Evolutionary conservation across 169 alveolate genomes (phyloP), one percentile per base, ranked within the genome.

Genomic region (Plasmodium vivax): DNA sequence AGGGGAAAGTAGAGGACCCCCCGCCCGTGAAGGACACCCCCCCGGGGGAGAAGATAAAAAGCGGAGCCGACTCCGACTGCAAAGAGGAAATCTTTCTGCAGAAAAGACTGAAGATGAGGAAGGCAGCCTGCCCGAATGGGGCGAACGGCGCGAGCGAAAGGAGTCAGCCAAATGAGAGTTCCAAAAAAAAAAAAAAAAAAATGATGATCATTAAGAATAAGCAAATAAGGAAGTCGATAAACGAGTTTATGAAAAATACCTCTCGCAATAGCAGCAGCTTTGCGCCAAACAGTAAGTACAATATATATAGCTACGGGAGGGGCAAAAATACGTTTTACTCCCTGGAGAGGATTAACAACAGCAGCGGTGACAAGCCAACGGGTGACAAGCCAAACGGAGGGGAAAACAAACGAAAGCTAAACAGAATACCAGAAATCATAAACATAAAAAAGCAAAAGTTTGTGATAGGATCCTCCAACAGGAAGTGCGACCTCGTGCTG

Each of bases 401-500:
- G 34, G 85, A 87, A 75, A 75, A 87, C 77, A 87, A 75, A 56
- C 34, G 56, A 79, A 87, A 87, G 68, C 36, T 87, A 38, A 87
- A 87, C 56, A 77, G 62, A 34, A 38, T 87, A 75, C 45, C 81
- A 51, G 93, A 87, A 77, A 43, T 87, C 19, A 87, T 87, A 54
- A 79, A 87, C 34, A 79, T 87, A 41, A 87, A 77, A 87, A 87
- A 87, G 68, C 85, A 87, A 56, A 87, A 87, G 77, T 87, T 87
- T 87, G 71, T 87, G 23, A 87, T 87, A 34, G 93, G 93, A 7
- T 87, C 93, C 1, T 87, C 93, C 34, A 51, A 71, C 68, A 87
- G 82, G 23, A 87, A 87, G 81, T 87, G 93, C 81, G 93, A 87
- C 81, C 36, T 87, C 56, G 93, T 87, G 7, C 34, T 87, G 16